Conservation (phyloP, 1,284 basidiomycete genomes). For the Ustilago bromivora region DNA sequence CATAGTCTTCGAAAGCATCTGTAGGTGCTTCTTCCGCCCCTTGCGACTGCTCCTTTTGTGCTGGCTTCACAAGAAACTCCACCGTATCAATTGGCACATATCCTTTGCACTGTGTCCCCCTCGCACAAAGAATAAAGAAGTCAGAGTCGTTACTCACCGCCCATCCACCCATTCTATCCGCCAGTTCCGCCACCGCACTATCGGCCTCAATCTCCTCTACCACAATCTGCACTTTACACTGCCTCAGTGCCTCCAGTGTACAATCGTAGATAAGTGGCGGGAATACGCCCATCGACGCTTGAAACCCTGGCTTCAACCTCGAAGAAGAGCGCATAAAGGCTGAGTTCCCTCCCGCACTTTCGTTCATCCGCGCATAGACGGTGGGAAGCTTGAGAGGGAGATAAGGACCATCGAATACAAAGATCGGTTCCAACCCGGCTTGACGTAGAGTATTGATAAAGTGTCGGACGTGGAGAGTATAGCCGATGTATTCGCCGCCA, state of each 20-base stretch:
- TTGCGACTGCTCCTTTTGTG: slow-evolving; percentile 4
- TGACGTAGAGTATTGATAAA: slow-evolving; percentile 33
- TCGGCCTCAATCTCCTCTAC: slow-evolving; percentile 60
- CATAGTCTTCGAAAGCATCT: slow-evolving; percentile 46
- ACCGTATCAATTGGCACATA: slow-evolving; percentile 60
- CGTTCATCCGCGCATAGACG: slow-evolving; percentile 32
- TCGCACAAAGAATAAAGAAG: slow-evolving; percentile 61
- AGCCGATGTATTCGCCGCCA: slow-evolving; percentile 50
- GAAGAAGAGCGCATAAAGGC: slow-evolving; percentile 55
- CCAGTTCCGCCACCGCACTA: slow-evolving; percentile 55
- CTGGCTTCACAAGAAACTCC: slow-evolving; percentile 44
- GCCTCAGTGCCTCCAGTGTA: slow-evolving; percentile 43
- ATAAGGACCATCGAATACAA: slow-evolving; percentile 61
- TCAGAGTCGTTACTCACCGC: slow-evolving; percentile 61
- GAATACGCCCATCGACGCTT: slow-evolving; percentile 41
- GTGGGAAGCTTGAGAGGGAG: slow-evolving; percentile 53
- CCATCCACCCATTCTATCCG: slow-evolving; percentile 50
- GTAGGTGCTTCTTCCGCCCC: not conserved
- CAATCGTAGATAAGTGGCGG: slow-evolving; percentile 52
- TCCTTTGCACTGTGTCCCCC: slow-evolving; percentile 44
- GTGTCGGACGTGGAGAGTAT: slow-evolving; percentile 27
- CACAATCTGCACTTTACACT: slow-evolving; percentile 37
- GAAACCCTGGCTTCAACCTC: slow-evolving; percentile 40
- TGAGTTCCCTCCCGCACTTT: slow-evolving; percentile 35
- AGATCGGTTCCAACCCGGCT: slow-evolving; percentile 51